phyloP scores from a whole-genome alignment of 352 stramenopile genomes.

The Globisporangium orthogonon region DNA sequence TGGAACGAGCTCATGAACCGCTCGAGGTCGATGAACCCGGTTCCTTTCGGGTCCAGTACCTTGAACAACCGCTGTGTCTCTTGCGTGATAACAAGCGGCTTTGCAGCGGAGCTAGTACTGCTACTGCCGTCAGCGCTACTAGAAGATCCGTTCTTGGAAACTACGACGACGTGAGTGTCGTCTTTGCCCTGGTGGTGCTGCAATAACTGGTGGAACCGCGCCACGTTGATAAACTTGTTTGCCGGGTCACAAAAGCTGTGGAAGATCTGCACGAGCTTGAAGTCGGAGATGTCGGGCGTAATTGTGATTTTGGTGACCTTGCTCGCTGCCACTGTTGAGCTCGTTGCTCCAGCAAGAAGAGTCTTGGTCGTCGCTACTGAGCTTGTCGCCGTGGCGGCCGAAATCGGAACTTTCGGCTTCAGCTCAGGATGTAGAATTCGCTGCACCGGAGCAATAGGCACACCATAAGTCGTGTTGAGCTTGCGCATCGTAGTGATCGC shows the following conservation, averaged over 20 bases:
- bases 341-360: conserved; percentile 1
- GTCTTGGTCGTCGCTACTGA: conserved; percentile 5
- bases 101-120: conserved; percentile 7
- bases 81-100: conserved; percentile 15
- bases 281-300: conserved; percentile 73
- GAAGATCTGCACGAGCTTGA: conserved; percentile 86
- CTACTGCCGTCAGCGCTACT: conserved; percentile 1
- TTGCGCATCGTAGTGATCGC: conserved; percentile 48
- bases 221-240: conserved; percentile 40
- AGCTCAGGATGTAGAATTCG: conserved; percentile 23
- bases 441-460: conserved; percentile 46
- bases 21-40: conserved; percentile 50
- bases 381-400: conserved; percentile 12
- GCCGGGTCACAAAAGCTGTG: conserved; percentile 68
- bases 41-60: conserved; percentile 36
- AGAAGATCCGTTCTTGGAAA: neutral
- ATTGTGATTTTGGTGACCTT: conserved; percentile 56
- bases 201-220: conserved; percentile 59
- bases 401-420: conserved; percentile 31
- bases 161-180: conserved; percentile 16
- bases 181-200: conserved; percentile 64
- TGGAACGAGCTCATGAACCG: conserved; percentile 84
- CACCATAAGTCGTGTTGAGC: conserved; percentile 42
- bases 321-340: neutral
- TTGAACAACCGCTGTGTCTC: conserved; percentile 57